Evolutionary conservation across 164 flowering plant genomes (phyloP).

Genomic region (Chloranthus sessilifolius): DNA sequence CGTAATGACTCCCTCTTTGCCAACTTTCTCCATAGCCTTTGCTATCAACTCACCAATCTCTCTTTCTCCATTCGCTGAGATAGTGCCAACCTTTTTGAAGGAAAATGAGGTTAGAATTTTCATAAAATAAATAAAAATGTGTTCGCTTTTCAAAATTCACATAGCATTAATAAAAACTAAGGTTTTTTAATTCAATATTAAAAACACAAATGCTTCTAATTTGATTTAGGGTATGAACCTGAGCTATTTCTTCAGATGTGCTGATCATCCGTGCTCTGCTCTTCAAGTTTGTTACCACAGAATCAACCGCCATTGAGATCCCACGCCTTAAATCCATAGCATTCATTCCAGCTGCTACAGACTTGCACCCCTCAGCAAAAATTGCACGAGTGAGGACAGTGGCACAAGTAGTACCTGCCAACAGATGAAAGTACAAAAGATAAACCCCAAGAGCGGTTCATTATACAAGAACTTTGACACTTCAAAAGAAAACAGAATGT

Average conservation of each 20-base stretch:
- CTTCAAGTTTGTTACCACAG: slow-evolving; percentile 83
- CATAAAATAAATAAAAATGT: too few relatives aligned
- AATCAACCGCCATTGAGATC: slow-evolving; percentile 88
- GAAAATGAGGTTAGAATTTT: not conserved
- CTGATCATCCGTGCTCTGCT: slow-evolving; percentile 88
- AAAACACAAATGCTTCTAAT: too few relatives aligned
- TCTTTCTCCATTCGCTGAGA: slow-evolving; percentile 96
- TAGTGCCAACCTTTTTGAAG: slow-evolving; percentile 74
- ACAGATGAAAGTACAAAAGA: too few relatives aligned
- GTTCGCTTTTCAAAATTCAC: too few relatives aligned
- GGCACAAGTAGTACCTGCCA: slow-evolving; percentile 96
- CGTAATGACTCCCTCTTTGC: slow-evolving; percentile 97
- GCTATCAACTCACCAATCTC: slow-evolving; percentile 98
- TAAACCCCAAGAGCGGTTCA: too few relatives aligned
- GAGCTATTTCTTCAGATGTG: slow-evolving; percentile 95
- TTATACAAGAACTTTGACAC: not conserved
- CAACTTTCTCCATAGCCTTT: slow-evolving; percentile 98
- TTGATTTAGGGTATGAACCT: slow-evolving; percentile 52
- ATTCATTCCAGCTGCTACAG: slow-evolving; percentile 98
- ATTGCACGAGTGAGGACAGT: slow-evolving; percentile 89
- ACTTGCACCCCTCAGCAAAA: slow-evolving; percentile 90
- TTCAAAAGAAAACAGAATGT: not conserved
- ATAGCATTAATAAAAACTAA: too few relatives aligned
- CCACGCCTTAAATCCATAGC: slow-evolving; percentile 97
- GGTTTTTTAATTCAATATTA: too few relatives aligned